Conservation (phyloP, 2,329 filamentous ascomycete genomes). For the Trichoderma koningii region DNA sequence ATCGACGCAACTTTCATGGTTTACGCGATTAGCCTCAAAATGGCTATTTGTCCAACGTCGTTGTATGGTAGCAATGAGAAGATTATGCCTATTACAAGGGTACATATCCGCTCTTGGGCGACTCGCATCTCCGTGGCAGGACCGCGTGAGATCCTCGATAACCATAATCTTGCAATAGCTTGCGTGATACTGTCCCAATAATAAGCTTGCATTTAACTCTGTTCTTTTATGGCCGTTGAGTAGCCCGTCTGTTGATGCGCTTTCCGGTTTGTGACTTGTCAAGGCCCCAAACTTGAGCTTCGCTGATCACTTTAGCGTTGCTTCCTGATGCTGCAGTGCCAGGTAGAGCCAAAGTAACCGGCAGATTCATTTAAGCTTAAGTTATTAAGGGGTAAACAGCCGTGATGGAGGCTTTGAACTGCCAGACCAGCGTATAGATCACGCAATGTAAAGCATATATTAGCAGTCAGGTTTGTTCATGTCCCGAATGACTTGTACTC, state of each 20-base stretch:
- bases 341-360: neutral
- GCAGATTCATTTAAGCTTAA: neutral
- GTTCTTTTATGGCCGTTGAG: no score
- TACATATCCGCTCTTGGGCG: neutral
- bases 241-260: no score
- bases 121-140: neutral
- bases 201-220: no score
- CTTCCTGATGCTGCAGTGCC: neutral
- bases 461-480: no score
- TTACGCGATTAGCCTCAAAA: constrained; percentile 5
- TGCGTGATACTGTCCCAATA: no score
- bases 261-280: no score
- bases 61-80: constrained; percentile 3
- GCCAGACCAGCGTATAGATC: neutral
- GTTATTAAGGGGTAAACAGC: neutral
- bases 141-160: neutral
- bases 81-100: neutral
- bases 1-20: neutral
- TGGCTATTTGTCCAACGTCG: neutral
- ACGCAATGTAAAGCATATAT: neutral
- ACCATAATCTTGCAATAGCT: no score
- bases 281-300: no score
- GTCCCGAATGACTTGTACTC: no score
- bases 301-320: neutral
- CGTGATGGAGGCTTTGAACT: neutral